Base-by-base conservation (phyloP, 176 grass and related monocot genomes). In the Calamus simplicifolius region DNA sequence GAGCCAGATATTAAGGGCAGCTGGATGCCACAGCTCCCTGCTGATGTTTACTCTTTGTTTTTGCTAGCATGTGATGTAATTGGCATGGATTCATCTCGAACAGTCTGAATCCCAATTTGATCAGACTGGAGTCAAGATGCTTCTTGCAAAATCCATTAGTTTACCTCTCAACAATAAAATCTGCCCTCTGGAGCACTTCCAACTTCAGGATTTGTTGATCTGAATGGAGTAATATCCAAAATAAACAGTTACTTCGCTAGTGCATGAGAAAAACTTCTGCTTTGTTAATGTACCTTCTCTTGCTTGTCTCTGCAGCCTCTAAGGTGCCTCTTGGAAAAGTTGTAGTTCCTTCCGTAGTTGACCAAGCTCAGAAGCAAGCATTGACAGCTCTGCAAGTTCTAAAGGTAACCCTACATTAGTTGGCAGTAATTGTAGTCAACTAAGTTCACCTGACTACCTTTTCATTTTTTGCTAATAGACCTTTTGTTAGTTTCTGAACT, bases 301-400 rank as follows among this genome's bases (percentile, higher is more conserved):
- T n/a, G n/a, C n/a, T n/a, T n/a, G n/a, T n/a, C n/a, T n/a, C n/a
- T n/a, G n/a, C n/a, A n/a, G n/a, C n/a, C n/a, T n/a, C n/a, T n/a
- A 75, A 73, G 69, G 49, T 85, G 63, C 75, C 73, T 29, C 68
- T 73, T 67, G 92, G 87, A 48, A 80, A 75, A 56, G 82, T 97
- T 75, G 64, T 97, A 56, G 60, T 91, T 71, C 87, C 84, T 48
- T 65, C 87, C 43, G 56, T 83, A 49, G 62, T 91, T 82, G 92
- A 97, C 48, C 83, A 80, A 18, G 63, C 62, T 54, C 87, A 97
- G 50, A 78, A 64, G 50, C 89, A 80, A 72, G 78, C 84, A 58
- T 50, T 97, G 27, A 55, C 80, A 48, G 84, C 80, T 13, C 73
- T 97, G 57, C 87, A 97, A 72, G 74, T 69, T 75, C 77, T 97